Evolutionary conservation across 2,329 filamentous ascomycete genomes (phyloP).

Genomic region (Trichoderma hamatum): DNA sequence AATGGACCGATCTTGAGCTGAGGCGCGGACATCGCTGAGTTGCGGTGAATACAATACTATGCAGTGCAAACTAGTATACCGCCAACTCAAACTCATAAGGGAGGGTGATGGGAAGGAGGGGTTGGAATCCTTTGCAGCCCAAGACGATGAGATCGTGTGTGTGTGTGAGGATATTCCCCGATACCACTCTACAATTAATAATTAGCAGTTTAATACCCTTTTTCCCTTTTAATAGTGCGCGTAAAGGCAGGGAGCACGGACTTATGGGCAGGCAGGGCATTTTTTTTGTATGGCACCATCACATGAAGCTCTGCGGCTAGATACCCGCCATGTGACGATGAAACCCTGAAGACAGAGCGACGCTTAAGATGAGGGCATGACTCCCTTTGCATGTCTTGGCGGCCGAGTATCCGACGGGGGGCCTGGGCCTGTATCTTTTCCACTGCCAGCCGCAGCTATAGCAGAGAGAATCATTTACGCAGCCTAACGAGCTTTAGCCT

Average conservation of each 20-base stretch:
- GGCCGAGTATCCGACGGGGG: conserved; percentile 19
- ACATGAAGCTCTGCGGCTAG: conserved; percentile 16
- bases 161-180: not conserved
- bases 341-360: conserved; percentile 9
- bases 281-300: conserved; percentile 3
- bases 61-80: not conserved
- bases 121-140: not conserved
- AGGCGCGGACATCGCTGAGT: not conserved
- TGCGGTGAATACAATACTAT: conserved; percentile 11
- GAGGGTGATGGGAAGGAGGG: not conserved
- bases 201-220: not conserved
- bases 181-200: not conserved
- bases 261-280: not conserved
- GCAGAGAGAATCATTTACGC: not conserved
- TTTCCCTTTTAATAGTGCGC: not conserved
- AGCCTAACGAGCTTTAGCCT: not conserved
- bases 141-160: conserved; percentile 5
- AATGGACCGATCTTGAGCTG: conserved; percentile 1
- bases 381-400: conserved; percentile 19
- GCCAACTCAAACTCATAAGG: not conserved
- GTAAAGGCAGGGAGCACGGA: not conserved
- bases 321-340: conserved; percentile 22
- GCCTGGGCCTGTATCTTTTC: not conserved
- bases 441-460: not conserved
- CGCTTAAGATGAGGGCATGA: conserved; percentile 18